Evolutionary conservation across 345 rosid species (phyloP), one percentile per base, ranked within the genome.

Genomic region (Syzygium jambos): DNA sequence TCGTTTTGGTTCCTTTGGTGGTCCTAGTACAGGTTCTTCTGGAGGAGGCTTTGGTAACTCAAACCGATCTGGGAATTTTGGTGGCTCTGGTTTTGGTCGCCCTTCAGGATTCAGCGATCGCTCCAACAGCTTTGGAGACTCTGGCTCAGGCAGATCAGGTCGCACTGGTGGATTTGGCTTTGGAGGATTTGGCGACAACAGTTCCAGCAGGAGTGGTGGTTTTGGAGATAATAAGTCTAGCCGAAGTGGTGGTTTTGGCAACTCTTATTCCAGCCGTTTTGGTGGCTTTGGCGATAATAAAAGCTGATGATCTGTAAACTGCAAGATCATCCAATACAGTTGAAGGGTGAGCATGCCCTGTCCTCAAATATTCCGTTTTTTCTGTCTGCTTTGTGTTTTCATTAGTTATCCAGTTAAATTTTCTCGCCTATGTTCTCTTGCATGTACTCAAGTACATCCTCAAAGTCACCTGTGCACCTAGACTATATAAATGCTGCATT

Each of bases 1-100:
- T 55, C 63, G 90, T 59, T 88, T 86, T 83, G 92, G 92, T 85
- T 88, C 92, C 86, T 93, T 89, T 65, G 91, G 95, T 83, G 89
- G 91, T 52, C 51, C 87, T 61, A 88, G 93, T 5, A 82, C 80
- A 61, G 61, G 89, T 30, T 1, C 59, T 16, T 85, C 68, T 41
- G 85, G 87, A 27, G 90, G 90, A 46, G 90, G 89, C 51, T 87
- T 73, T 56, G 89, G 85, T 12, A 83, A 46, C 29, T 56, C 84
- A 86, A 46, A 53, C 59, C 51, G 86, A 61, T 82, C 86, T 49
- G 86, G 86, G 78, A 53, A 27, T 85, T 85, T 85, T 30, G 85
- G 88, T 29, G 85, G 90, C 51, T 86, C 90, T 52, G 85, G 85
- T 82, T 88, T 86, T 86, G 90, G 88, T 46, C 86, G 87, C 85